Percentiles rank a stretch among this genome's conserved stretches.
Conservation (phyloP, 176 grass and related monocot genomes). For the Aegilops umbellulata region DNA sequence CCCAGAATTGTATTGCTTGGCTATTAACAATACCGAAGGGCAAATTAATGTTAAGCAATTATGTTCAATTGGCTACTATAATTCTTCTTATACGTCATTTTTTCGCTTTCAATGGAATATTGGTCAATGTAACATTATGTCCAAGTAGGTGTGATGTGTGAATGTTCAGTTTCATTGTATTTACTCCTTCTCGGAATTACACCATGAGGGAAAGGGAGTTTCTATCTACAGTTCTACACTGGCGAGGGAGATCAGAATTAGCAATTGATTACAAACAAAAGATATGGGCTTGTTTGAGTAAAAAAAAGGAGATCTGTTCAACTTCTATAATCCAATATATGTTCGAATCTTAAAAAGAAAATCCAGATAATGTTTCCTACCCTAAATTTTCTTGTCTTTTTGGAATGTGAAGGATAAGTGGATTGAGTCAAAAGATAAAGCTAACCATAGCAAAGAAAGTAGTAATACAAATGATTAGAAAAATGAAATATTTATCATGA, state of each 20-base stretch:
- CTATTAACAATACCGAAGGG: no score
- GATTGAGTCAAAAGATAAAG: neutral
- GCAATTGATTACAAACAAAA: neutral
- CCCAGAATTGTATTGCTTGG: no score
- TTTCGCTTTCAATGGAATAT: no score
- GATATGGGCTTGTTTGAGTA: neutral
- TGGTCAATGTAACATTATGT: no score
- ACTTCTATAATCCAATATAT: neutral
- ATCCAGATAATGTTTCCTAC: neutral
- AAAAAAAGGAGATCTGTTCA: neutral
- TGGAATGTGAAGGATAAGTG: neutral
- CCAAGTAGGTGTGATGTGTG: no score
- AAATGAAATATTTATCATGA: no score
- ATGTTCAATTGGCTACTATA: no score
- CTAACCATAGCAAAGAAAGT: neutral
- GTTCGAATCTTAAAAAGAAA: neutral
- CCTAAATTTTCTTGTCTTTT: neutral
- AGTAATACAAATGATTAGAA: no score
- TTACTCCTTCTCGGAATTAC: neutral
- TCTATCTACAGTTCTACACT: neutral
- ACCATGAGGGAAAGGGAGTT: neutral
- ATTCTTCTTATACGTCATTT: no score
- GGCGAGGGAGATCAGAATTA: neutral
- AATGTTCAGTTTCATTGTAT: neutral
- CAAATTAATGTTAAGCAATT: no score